Conservation (phyloP, 495 filamentous ascomycete genomes). For the Clohesyomyces aquaticus region DNA sequence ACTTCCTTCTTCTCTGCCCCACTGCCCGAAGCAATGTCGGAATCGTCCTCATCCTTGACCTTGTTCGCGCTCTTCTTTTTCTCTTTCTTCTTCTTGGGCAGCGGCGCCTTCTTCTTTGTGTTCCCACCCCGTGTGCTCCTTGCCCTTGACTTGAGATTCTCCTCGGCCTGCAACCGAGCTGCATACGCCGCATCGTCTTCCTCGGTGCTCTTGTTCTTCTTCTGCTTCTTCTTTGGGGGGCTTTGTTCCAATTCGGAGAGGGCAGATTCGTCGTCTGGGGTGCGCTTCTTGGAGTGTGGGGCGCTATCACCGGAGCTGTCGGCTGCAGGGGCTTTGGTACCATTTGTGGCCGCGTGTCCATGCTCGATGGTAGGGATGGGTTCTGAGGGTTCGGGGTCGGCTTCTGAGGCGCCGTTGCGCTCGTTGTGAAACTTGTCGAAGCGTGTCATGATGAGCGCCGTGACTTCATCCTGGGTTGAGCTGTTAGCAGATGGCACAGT, state of each 20-base stretch:
- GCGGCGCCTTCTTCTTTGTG: slow-evolving; percentile 50
- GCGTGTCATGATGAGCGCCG: slow-evolving; percentile 80
- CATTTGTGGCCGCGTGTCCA: slow-evolving; percentile 53
- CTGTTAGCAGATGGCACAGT: slow-evolving; percentile 15
- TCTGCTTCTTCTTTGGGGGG: slow-evolving; percentile 61
- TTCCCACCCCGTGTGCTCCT: slow-evolving; percentile 72
- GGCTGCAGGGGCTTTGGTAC: slow-evolving; percentile 36
- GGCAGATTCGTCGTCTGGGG: slow-evolving; percentile 48
- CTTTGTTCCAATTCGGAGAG: slow-evolving; percentile 53
- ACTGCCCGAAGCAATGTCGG: slow-evolving; percentile 67
- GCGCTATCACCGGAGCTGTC: slow-evolving; percentile 28
- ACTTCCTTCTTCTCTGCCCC: slow-evolving; percentile 67
- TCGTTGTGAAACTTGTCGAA: slow-evolving; percentile 78
- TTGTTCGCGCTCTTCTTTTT: slow-evolving; percentile 72
- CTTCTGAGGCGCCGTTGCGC: slow-evolving; percentile 46
- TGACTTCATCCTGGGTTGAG: slow-evolving; percentile 68
- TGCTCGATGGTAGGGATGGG: slow-evolving; percentile 41
- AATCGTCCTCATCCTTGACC: slow-evolving; percentile 78
- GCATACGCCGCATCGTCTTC: slow-evolving; percentile 87
- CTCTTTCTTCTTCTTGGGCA: slow-evolving; percentile 72
- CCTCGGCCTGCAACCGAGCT: slow-evolving; percentile 86
- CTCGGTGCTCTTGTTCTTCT: slow-evolving; percentile 48
- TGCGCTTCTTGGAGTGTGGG: slow-evolving; percentile 43
- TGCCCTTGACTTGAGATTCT: slow-evolving; percentile 67
- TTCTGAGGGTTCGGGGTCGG: slow-evolving; percentile 39